These are phyloP conservation scores for Botrytis aclada DNA, from an alignment of 2,329 filamentous ascomycete genomes.

Conservation along the genomic window DNA sequence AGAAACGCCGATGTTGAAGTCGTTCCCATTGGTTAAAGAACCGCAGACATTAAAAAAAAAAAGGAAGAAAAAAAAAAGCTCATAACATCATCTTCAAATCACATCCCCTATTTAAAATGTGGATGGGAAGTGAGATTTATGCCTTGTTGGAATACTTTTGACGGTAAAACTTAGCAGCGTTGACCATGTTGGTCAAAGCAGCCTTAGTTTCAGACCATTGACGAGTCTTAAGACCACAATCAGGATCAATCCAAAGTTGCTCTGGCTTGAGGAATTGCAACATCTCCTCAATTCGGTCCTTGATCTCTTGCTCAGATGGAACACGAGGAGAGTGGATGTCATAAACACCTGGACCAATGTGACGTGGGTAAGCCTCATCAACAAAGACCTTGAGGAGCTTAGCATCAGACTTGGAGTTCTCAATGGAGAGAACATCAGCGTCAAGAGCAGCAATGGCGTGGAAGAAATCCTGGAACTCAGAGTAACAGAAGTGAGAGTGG, in stretches of 20 bases:
- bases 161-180: constrained; percentile 95
- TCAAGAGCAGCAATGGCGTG: constrained; percentile 97
- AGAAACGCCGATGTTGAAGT: constrained; percentile 51
- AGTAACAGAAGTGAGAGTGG: constrained; percentile 99
- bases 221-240: constrained; percentile 98
- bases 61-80: neutral
- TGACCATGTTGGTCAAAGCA: constrained; percentile 93
- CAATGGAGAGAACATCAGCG: constrained; percentile 96
- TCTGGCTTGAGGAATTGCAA: constrained; percentile 94
- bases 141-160: constrained; percentile 64
- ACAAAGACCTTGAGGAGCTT: constrained; percentile 99
- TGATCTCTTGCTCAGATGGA: constrained; percentile 96
- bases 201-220: constrained; percentile 99
- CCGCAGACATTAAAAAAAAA: constrained; percentile 23
- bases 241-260: constrained; percentile 99
- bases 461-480: constrained; percentile 99
- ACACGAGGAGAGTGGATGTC: constrained; percentile 99
- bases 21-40: constrained; percentile 38
- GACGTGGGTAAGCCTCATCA: constrained; percentile 92
- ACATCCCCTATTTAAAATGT: constrained; percentile 20
- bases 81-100: constrained; percentile 21
- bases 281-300: constrained; percentile 97
- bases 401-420: constrained; percentile 99
- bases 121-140: constrained; percentile 20
- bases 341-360: constrained; percentile 99